phyloP scores from a whole-genome alignment of 805 yeast genomes.

The Debaryomyces prosopidis region DNA sequence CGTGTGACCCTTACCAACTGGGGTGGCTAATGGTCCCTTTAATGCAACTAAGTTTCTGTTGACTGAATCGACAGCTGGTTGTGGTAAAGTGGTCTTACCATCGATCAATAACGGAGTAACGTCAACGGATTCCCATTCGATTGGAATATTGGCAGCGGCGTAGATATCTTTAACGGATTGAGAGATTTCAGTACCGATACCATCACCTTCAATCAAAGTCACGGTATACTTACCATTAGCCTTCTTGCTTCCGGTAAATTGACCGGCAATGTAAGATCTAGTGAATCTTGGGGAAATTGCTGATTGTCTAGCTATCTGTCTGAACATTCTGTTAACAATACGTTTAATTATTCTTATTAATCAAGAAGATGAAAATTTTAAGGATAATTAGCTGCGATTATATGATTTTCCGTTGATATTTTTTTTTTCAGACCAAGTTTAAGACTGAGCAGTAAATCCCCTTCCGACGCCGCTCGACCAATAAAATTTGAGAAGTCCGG shows the following conservation, averaged over 20 bases:
- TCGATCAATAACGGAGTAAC: constrained; percentile 90
- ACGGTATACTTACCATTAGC: constrained; percentile 87
- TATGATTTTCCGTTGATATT: not conserved
- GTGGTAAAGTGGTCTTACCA: constrained; percentile 92
- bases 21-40: constrained; percentile 98
- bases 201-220: constrained; percentile 97
- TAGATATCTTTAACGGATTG: constrained; percentile 91
- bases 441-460: not conserved
- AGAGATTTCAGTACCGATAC: constrained; percentile 95
- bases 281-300: constrained; percentile 32
- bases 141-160: constrained; percentile 92
- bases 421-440: not conserved
- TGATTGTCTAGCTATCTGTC: constrained; percentile 29
- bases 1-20: constrained; percentile 98
- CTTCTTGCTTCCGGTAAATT: constrained; percentile 63
- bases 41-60: constrained; percentile 92
- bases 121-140: constrained; percentile 96
- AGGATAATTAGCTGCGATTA: constrained; percentile 1
- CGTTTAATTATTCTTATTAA: not conserved
- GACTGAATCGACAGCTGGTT: constrained; percentile 87
- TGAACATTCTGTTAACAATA: constrained; percentile 25
- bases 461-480: constrained; percentile 1
- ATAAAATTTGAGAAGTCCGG: not conserved
- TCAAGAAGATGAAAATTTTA: constrained; percentile 1
- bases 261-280: constrained; percentile 58